Conservation (phyloP, 345 rosid genomes). For the Atalantia buxifolia region DNA sequence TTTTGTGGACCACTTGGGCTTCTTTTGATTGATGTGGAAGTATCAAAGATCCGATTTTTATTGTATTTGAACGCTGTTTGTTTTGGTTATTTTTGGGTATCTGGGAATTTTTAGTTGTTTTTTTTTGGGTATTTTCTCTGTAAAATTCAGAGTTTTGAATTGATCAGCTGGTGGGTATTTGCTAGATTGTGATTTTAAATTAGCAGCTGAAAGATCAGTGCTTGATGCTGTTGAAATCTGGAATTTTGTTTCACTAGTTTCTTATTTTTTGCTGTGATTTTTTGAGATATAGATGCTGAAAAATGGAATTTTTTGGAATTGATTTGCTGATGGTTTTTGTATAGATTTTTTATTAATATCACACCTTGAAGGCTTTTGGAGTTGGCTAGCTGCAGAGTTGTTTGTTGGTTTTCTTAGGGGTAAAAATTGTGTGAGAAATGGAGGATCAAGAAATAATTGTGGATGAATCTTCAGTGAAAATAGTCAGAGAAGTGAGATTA, state of each 20-base stretch:
- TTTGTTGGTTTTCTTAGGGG: neutral
- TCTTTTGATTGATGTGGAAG: neutral
- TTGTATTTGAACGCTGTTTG: slow-evolving; percentile 15
- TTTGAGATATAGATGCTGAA: slow-evolving; percentile 6
- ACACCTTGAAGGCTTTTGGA: slow-evolving; percentile 17
- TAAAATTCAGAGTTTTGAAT: slow-evolving; percentile 23
- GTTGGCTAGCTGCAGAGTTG: neutral
- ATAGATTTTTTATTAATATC: slow-evolving; percentile 21
- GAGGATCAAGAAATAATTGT: slow-evolving; percentile 35
- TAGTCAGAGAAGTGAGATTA: slow-evolving; percentile 38
- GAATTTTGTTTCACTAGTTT: slow-evolving; percentile 7
- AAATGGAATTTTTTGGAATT: slow-evolving; percentile 22
- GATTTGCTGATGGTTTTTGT: slow-evolving; percentile 13
- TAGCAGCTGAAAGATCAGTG: slow-evolving; percentile 7
- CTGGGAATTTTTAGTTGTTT: slow-evolving; percentile 20
- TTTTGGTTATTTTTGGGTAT: slow-evolving; percentile 21
- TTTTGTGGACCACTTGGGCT: neutral
- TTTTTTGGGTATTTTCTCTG: slow-evolving; percentile 3
- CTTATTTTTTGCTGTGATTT: slow-evolving; percentile 2
- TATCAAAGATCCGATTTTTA: neutral
- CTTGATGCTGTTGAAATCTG: slow-evolving; percentile 16
- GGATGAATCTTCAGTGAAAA: slow-evolving; percentile 32
- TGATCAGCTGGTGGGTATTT: slow-evolving; percentile 32
- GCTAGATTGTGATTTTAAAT: slow-evolving; percentile 24
- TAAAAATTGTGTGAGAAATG: slow-evolving; percentile 37